Base-by-base conservation (phyloP, 75 land plant genomes). In the Selaginella tamariscina region DNA sequence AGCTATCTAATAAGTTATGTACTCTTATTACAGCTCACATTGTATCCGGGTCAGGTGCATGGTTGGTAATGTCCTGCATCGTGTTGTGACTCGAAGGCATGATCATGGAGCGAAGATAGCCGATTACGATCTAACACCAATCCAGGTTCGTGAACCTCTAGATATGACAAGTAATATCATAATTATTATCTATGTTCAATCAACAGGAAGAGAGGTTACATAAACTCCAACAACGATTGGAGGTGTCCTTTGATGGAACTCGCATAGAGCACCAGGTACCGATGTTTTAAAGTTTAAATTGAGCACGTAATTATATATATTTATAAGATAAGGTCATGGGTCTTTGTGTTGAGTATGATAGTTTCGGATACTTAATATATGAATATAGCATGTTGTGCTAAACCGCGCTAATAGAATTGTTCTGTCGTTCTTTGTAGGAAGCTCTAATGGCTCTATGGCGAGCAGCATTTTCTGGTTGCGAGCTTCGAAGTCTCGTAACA, bases 241-340 rank as follows among this genome's bases (percentile, higher is more conserved):
- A 73, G 75, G 76, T 89, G 55, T 83, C 90, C 1, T 93, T 89
- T 74, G 96, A 93, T 78, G 83, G 91, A 29, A 67, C 96, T 64
- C 68, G 65, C 24, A 13, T 56, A 13, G 86, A 84, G 80, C 96
- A 93, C 76, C 98, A 89, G 66, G 91, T 90, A 59, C 49, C 5
- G 11, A 2, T 31, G 31, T 32, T n/a, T n/a, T n/a, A n/a, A n/a
- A n/a, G 22, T 30, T 66, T 66, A n/a, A 31, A 20, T 32, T 66
- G 18, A 65, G 29, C 26, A 15, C n/a, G n/a, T n/a, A n/a, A n/a
- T n/a, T n/a, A n/a, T n/a, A n/a, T n/a, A n/a, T n/a, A n/a, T n/a
- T n/a, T n/a, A n/a, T n/a, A n/a, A n/a, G n/a, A n/a, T n/a, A n/a
- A n/a, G n/a, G n/a, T n/a, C n/a, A n/a, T n/a, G n/a, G n/a, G n/a